Percentiles rank a stretch among this genome's conserved stretches.
Evolutionary conservation across 208 protist genomes (phyloP).

Genomic region (Lotmaria passim): DNA sequence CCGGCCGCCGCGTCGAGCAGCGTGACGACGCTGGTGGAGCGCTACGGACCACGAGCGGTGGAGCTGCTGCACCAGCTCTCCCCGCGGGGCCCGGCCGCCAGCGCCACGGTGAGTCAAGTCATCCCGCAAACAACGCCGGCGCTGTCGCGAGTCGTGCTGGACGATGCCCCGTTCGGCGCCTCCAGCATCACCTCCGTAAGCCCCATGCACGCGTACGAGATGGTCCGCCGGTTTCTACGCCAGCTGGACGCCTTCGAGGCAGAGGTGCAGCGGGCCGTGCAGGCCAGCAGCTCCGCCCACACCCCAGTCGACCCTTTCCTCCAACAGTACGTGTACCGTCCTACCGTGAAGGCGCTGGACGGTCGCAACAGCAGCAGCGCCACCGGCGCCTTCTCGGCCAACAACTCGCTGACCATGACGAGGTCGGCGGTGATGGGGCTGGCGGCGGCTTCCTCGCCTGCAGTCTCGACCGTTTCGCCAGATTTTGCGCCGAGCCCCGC

Average conservation of each 20-base stretch:
- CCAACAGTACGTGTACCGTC: conserved; percentile 24
- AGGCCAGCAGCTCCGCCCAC: neutral
- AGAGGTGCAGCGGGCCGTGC: conserved; percentile 15
- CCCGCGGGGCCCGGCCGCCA: conserved; percentile 27
- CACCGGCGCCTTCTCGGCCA: neutral
- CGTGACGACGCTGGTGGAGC: conserved; percentile 16
- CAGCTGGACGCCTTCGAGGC: conserved; percentile 32
- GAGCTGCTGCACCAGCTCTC: conserved; percentile 34
- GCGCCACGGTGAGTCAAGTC: conserved; percentile 26
- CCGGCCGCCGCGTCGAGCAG: conserved; percentile 3
- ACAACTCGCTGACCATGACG: conserved; percentile 24
- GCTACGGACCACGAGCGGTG: conserved; percentile 20
- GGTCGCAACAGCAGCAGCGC: too few relatives aligned
- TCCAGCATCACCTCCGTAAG: neutral
- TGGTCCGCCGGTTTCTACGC: conserved; percentile 25
- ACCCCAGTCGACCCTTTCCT: conserved; percentile 12
- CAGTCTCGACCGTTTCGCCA: neutral
- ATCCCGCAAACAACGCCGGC: conserved; percentile 20
- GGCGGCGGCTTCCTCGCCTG: neutral
- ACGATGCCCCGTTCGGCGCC: neutral
- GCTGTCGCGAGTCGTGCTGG: conserved; percentile 24
- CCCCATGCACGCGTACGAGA: conserved; percentile 4
- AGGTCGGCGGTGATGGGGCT: neutral
- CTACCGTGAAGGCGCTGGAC: conserved; percentile 28
- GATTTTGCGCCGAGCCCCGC: neutral